These are phyloP conservation scores for Rehmannia glutinosa DNA, from an alignment of 257 asterid genomes.

Conservation along the genomic window DNA sequence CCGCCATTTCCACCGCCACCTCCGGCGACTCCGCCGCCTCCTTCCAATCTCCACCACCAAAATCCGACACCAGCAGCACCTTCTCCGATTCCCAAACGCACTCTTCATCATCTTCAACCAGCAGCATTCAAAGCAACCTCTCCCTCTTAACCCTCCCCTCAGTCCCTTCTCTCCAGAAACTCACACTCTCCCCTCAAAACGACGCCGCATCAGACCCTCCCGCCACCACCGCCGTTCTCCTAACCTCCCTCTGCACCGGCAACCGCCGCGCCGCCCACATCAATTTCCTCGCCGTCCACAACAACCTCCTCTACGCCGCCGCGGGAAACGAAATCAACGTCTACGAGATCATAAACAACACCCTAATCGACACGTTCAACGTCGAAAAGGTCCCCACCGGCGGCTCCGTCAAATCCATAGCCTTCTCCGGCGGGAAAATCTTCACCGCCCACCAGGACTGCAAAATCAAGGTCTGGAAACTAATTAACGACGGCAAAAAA, in stretches of 20 bases:
- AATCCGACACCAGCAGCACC: constrained; percentile 23
- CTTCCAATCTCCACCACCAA: background rate
- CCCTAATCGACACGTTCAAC: constrained; percentile 41
- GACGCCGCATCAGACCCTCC: constrained; percentile 20
- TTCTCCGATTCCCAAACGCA: constrained; percentile 30
- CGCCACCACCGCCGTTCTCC: constrained; percentile 26
- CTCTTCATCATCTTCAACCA: constrained; percentile 31
- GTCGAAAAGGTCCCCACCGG: constrained; percentile 19
- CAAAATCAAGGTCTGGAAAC: constrained; percentile 64
- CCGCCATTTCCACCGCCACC: constrained; percentile 31
- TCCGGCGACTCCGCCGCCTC: constrained; percentile 22
- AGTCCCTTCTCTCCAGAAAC: constrained; percentile 71
- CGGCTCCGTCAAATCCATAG: constrained; percentile 61
- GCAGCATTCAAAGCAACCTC: constrained; percentile 56
- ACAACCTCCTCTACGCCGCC: constrained; percentile 70
- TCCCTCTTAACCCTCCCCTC: constrained; percentile 79
- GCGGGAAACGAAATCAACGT: constrained; percentile 49
- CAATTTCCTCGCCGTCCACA: constrained; percentile 47
- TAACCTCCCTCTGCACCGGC: constrained; percentile 36
- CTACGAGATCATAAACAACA: constrained; percentile 28
- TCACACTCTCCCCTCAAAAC: constrained; percentile 22
- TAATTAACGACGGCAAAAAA: constrained; percentile 6
- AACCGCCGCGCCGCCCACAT: constrained; percentile 21
- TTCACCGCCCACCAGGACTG: constrained; percentile 87
- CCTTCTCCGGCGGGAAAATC: constrained; percentile 40